Evolutionary conservation across 1,284 basidiomycete species (phyloP).

Genomic region (Athelia psychrophila): DNA sequence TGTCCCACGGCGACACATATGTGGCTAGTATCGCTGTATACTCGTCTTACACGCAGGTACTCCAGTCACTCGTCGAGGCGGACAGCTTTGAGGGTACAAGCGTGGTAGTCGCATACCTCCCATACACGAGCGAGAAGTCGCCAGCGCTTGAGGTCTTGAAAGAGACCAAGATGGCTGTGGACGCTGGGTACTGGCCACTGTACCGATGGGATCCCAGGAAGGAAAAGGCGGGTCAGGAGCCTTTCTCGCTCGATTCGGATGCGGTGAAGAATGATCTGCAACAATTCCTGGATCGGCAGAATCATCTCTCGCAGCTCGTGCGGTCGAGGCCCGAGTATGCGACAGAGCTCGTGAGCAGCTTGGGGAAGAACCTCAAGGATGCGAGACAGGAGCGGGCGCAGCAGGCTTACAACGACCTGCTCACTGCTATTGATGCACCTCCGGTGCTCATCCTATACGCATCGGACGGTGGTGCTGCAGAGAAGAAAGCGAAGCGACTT

Average conservation of each 20-base stretch:
- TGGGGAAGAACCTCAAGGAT: constrained; percentile 83
- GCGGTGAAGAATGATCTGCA: constrained; percentile 93
- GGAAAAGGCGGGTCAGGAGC: constrained; percentile 72
- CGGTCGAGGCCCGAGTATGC: constrained; percentile 81
- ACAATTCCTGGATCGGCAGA: constrained; percentile 94
- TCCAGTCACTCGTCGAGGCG: constrained; percentile 91
- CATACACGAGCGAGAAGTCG: constrained; percentile 76
- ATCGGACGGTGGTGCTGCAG: constrained; percentile 92
- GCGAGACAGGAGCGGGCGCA: constrained; percentile 84
- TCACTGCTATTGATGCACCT: constrained; percentile 87
- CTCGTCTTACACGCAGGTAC: constrained; percentile 92
- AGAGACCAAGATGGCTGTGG: constrained; percentile 96
- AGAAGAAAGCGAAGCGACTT: constrained; percentile 93
- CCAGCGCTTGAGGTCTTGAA: constrained; percentile 89
- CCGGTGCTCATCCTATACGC: constrained; percentile 90
- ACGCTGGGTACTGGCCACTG: constrained; percentile 96
- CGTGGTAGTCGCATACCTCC: constrained; percentile 93
- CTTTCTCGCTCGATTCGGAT: constrained; percentile 93
- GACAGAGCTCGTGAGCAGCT: constrained; percentile 79
- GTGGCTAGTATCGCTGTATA: constrained; percentile 96
- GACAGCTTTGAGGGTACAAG: constrained; percentile 90
- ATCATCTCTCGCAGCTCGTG: constrained; percentile 92
- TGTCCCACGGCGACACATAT: constrained; percentile 98
- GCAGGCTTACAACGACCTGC: constrained; percentile 83
- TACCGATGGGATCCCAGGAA: constrained; percentile 97